phyloP scores from a whole-genome alignment of 768 basidiomycete species.

The Rhizopogon rudus region DNA sequence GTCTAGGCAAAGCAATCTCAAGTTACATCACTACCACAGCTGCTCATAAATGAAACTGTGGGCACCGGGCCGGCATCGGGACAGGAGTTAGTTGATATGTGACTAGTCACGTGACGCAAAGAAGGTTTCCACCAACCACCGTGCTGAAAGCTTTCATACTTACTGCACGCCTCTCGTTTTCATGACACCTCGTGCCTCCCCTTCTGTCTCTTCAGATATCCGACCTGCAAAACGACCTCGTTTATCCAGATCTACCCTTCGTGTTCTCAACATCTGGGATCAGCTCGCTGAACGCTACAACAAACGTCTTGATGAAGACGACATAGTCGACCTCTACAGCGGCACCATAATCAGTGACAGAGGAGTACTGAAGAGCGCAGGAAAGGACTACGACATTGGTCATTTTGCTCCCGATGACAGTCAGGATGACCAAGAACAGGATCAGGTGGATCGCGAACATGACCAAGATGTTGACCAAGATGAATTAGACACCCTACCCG shows the following conservation, averaged over 20 bases:
- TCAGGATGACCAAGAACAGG: constrained; percentile 30
- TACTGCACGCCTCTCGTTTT: no score
- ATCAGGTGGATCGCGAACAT: constrained; percentile 40
- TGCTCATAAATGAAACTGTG: no score
- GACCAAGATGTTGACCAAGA: constrained; percentile 52
- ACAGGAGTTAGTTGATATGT: no score
- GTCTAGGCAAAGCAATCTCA: no score
- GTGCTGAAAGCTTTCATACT: no score
- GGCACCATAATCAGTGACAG: constrained; percentile 63
- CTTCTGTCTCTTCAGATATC: constrained; percentile 28
- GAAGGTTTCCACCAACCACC: no score
- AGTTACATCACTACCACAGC: no score
- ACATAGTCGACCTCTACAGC: constrained; percentile 67
- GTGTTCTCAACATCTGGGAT: constrained; percentile 61
- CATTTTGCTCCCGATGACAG: constrained; percentile 38
- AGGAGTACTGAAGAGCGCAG: constrained; percentile 50
- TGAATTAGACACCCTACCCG: constrained; percentile 52
- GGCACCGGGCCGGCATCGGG: no score
- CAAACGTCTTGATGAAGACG: constrained; percentile 68
- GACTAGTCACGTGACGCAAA: no score
- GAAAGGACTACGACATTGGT: constrained; percentile 45
- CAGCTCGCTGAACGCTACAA: constrained; percentile 65
- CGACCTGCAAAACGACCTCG: constrained; percentile 46
- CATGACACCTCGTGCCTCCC: constrained; percentile 22
- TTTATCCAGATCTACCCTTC: constrained; percentile 38